These are phyloP conservation scores for Waltergamsia citrina DNA, from an alignment of 2,329 filamentous ascomycete genomes.

Conservation along the genomic window DNA sequence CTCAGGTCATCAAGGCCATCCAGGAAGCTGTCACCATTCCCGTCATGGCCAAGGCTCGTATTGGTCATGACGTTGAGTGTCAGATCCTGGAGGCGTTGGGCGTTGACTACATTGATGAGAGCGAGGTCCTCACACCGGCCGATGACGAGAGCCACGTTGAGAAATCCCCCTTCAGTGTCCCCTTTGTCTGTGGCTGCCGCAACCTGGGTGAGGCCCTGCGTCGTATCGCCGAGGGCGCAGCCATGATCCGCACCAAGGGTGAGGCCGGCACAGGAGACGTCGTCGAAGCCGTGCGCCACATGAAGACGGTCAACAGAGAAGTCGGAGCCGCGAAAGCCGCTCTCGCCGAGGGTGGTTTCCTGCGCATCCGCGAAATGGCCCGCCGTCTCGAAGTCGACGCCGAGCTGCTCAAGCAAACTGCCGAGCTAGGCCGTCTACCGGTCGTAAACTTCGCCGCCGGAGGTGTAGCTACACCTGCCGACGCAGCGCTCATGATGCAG, in stretches of 20 bases:
- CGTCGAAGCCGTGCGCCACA: conserved; percentile 92
- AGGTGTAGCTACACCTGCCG: conserved; percentile 97
- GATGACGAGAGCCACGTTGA: conserved; percentile 87
- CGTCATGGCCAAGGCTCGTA: conserved; percentile 98
- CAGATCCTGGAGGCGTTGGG: conserved; percentile 94
- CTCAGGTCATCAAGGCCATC: conserved; percentile 88
- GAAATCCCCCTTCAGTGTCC: conserved; percentile 72
- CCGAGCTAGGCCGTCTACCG: conserved; percentile 76
- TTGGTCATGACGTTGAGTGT: conserved; percentile 96
- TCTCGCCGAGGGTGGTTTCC: conserved; percentile 43
- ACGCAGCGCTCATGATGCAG: conserved; percentile 97
- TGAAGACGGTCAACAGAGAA: conserved; percentile 79
- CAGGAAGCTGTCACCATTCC: conserved; percentile 92
- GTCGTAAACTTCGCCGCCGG: conserved; percentile 98
- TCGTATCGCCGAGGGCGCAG: conserved; percentile 84
- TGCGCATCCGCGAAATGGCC: conserved; percentile 59
- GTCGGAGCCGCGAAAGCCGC: conserved; percentile 74
- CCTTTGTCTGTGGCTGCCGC: conserved; percentile 94
- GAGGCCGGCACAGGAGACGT: conserved; percentile 97
- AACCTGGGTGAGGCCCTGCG: conserved; percentile 90
- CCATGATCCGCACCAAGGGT: conserved; percentile 98
- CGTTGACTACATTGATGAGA: conserved; percentile 97
- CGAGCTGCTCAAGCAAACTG: conserved; percentile 74
- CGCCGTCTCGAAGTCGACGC: conserved; percentile 74
- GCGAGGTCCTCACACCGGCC: conserved; percentile 92